phyloP scores from a whole-genome alignment of 2,329 filamentous ascomycete species.

The Fusarium piperis region DNA sequence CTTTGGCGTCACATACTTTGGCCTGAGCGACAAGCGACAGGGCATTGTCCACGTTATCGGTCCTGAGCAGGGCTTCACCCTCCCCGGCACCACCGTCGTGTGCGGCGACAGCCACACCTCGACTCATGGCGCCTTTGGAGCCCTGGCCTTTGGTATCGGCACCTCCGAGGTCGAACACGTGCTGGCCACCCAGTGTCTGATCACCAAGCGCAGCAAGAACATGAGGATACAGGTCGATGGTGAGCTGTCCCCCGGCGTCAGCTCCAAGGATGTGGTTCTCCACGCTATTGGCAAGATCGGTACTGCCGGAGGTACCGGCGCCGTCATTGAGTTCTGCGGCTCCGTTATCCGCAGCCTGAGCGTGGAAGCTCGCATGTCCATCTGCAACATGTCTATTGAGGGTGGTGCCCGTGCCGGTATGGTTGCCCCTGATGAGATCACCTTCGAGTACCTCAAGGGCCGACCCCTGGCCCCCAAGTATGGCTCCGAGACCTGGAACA shows the following conservation, averaged over 20 bases:
- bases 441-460: constrained; percentile 94
- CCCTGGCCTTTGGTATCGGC: constrained; percentile 95
- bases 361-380: constrained; percentile 98
- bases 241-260: constrained; percentile 87
- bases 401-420: constrained; percentile 94
- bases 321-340: constrained; percentile 97
- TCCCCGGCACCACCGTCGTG: constrained; percentile 95
- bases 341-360: constrained; percentile 89
- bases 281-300: constrained; percentile 94
- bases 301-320: constrained; percentile 92
- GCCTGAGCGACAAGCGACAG: constrained; percentile 93
- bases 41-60: constrained; percentile 99
- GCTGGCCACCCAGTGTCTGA: constrained; percentile 92
- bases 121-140: constrained; percentile 95
- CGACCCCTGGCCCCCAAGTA: constrained; percentile 87
- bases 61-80: constrained; percentile 97
- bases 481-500: constrained; percentile 89
- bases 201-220: constrained; percentile 96
- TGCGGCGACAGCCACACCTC: constrained; percentile 99
- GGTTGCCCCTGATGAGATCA: constrained; percentile 93
- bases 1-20: constrained; percentile 97
- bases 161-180: constrained; percentile 99
- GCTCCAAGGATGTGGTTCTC: constrained; percentile 94
- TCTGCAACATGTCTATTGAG: constrained; percentile 99
- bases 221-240: constrained; percentile 98